Base-by-base conservation (phyloP, 2,329 filamentous ascomycete genomes). In the Colletotrichum noveboracense region DNA sequence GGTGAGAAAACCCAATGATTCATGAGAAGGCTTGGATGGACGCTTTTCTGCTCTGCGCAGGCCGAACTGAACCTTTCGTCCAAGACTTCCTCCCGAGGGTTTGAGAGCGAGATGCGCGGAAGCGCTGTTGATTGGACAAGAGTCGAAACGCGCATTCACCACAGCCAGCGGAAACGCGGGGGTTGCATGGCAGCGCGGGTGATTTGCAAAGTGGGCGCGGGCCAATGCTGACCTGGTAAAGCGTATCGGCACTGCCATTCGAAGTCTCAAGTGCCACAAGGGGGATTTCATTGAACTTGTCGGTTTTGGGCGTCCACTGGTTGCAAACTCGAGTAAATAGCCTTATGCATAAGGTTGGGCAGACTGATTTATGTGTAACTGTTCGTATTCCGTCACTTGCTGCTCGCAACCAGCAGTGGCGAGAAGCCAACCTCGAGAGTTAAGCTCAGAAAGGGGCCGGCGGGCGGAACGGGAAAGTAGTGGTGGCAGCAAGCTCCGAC, bases 161-260 rank as follows among this genome's bases (percentile, higher is more conserved):
- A 26, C 24, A 60, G 62, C 43, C 43, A 34, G 26, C 32, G 21
- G 30, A 38, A 74, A 64, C 64, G 74, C 70, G 74, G 70, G 72
- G 74, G 58, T 65, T 70, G 74, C 65, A 74, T 74, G 64, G 65
- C 48, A 52, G 52, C 52, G 48, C 74, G 74, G 70, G 65, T 70
- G 74, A 70, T 74, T 58, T 68, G 70, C 74, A 70, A 52, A 26
- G 71, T 62, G 60, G 65, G 48, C 70, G 61, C 28, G 58, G 65
- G 32, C 62, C 67, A 66, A 75, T 36, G 60, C 73, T 73, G 64
- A 60, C 56, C 70, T 48, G 24, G 70, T 14, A 64, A 73, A 74
- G 58, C 48, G 32, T 74, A 52, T 43, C 55, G 64, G 58, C 64
- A 64, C 48, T 32, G 52, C 18, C 16, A 26, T 68, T 65, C 30